Base-by-base conservation (phyloP, 2,329 filamentous ascomycete genomes). In the Xylaria sp. region DNA sequence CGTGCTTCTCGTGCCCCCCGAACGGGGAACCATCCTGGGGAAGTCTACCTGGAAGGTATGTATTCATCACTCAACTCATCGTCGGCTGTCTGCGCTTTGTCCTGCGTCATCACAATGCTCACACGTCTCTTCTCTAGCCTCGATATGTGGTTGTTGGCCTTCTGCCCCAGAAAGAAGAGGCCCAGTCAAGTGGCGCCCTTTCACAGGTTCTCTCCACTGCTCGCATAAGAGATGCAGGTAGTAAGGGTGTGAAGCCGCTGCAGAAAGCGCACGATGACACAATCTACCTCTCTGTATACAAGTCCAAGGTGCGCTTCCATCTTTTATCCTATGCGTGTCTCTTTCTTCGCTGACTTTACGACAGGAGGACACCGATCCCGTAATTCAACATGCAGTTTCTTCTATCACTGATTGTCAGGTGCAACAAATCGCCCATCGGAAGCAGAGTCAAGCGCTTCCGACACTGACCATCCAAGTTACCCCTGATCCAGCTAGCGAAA, bases 111-210 rank as follows among this genome's bases (percentile, higher is more conserved):
- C 30, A 3, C 10, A 52, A 47, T 54, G 30, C 59, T 62, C 60
- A 63, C 61, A 68, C 49, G 68, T 59, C 19, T 48, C 58, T 58
- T 61, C 50, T 65, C 44, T 69, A 87, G 84, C 67, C 79, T 69
- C 83, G 85, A 72, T 86, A 83, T 71, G 79, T 87, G 52, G 76
- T 84, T 59, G 75, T 86, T 59, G 83, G 83, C n/a, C 58, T 64
- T 58, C 69, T 70, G 58, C 64, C 73, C 35, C 70, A 70, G 51
- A 74, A 75, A 66, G 75, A 77, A 47, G 63, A 49, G 4, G 67
- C 71, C 34, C 72, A 74, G 55, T 63, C 71, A 35, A 76, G 72
- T 63, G 69, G 72, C 39, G 72, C 71, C 57, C 71, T 76, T 52
- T 72, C 77, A n/a, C 77, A 77, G 57, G 71, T 72, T 53, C 64